Evolutionary conservation across 139 green algal genomes (phyloP), one percentile per base, ranked within the genome.

Genomic region (Chlamydomonas schloesseri): DNA sequence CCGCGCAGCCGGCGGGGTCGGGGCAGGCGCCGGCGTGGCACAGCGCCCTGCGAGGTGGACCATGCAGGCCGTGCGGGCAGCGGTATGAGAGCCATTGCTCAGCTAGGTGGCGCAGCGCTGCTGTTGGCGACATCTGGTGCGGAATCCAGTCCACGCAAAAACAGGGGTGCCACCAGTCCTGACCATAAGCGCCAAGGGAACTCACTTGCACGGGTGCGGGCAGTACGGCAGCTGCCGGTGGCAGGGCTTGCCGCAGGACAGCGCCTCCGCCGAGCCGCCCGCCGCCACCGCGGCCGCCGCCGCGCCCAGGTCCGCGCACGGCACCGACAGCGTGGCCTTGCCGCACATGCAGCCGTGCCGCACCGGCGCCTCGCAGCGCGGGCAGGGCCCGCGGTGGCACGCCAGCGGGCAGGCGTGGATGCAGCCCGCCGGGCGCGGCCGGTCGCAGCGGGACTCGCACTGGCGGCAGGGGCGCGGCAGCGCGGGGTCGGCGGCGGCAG

Each of bases 21-120:
- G 94, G 90, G 89, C 95, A 97, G n/a, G 75, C 5, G 2, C 94
- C 93, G 11, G 33, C 14, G 64, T 97, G 95, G 88, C 95, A 97
- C 0, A 64, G 10, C 20, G 60, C 81, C 57, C 87, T 57, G 79
- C 33, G 37, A 2, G 62, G 55, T 5, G 42, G 42, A 8, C 6
- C 42, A n/a, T n/a, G n/a, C n/a, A n/a, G n/a, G n/a, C n/a, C n/a
- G n/a, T n/a, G n/a, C n/a, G n/a, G n/a, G n/a, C n/a, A n/a, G n/a
- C n/a, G n/a, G n/a, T n/a, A n/a, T n/a, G n/a, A n/a, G n/a, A n/a
- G n/a, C n/a, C n/a, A n/a, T n/a, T n/a, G n/a, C n/a, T n/a, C n/a
- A n/a, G n/a, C n/a, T n/a, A n/a, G n/a, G n/a, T n/a, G n/a, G n/a
- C n/a, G n/a, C n/a, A n/a, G n/a, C n/a, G n/a, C n/a, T n/a, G n/a